Evolutionary conservation across 148 eudicot species (phyloP).

Genomic region (Nyssa sinensis): DNA sequence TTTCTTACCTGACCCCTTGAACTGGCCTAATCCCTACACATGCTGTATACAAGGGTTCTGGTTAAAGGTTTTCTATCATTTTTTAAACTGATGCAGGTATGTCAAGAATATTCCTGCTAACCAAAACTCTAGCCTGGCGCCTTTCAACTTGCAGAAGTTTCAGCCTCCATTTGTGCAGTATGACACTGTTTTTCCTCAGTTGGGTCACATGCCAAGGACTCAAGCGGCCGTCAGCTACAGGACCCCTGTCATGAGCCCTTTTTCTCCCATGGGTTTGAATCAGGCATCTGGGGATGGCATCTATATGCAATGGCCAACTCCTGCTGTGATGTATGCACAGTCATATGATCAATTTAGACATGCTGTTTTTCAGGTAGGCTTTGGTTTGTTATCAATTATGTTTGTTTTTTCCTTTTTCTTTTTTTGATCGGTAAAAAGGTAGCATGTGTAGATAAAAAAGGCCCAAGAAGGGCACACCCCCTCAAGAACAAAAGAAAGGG

Average conservation of each 20-base stretch:
- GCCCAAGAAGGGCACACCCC: too few relatives aligned
- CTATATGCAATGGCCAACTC: conserved; percentile 88
- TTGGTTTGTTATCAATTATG: not conserved
- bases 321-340: conserved; percentile 88
- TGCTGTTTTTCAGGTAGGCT: conserved; percentile 70
- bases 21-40: too few relatives aligned
- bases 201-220: conserved; percentile 57
- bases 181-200: conserved; percentile 58
- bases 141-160: conserved; percentile 60
- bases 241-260: conserved; percentile 60
- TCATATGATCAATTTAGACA: conserved; percentile 82
- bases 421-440: too few relatives aligned
- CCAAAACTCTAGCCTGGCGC: conserved; percentile 46
- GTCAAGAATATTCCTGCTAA: conserved; percentile 52
- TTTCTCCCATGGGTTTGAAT: conserved; percentile 53
- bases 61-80: not conserved
- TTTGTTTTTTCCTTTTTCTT: not conserved
- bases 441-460: too few relatives aligned
- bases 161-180: conserved; percentile 80
- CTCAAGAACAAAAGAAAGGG: too few relatives aligned
- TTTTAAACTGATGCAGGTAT: conserved; percentile 53
- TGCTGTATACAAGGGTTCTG: too few relatives aligned
- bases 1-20: not conserved
- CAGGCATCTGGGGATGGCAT: conserved; percentile 65
- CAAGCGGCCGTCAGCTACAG: conserved; percentile 55